Evolutionary conservation across 2,329 filamentous ascomycete genomes (phyloP).

Genomic region (Dothistroma pini): DNA sequence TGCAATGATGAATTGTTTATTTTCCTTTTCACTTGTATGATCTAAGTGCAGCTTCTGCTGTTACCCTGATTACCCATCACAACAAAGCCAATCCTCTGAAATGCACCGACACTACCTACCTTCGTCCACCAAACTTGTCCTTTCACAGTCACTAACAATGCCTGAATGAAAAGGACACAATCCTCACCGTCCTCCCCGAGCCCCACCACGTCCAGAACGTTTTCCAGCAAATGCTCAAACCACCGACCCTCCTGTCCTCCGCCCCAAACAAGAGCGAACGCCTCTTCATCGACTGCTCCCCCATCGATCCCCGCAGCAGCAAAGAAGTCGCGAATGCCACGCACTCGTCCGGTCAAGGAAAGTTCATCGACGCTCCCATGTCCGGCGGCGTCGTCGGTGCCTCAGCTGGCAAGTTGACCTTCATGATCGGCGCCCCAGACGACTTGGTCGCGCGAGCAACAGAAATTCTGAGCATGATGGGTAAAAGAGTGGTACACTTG

Average conservation of each 20-base stretch:
- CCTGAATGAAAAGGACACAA: constrained; percentile 62
- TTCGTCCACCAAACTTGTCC: neutral
- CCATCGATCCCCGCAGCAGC: constrained; percentile 87
- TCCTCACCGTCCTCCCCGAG: constrained; percentile 86
- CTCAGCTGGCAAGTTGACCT: constrained; percentile 79
- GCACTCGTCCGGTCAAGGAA: constrained; percentile 62
- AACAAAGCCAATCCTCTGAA: constrained; percentile 74
- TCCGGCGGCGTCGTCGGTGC: constrained; percentile 94
- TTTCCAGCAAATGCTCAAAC: constrained; percentile 69
- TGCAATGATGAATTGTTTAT: constrained; percentile 45
- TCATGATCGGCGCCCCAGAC: constrained; percentile 79
- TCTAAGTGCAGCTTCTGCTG: constrained; percentile 64
- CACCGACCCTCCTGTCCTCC: constrained; percentile 50
- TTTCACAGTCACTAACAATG: neutral
- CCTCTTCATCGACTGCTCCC: constrained; percentile 93
- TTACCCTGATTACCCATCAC: constrained; percentile 58
- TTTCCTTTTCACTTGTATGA: constrained; percentile 57
- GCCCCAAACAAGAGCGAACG: constrained; percentile 53
- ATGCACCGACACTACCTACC: neutral
- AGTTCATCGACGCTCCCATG: constrained; percentile 93
- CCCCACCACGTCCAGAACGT: constrained; percentile 82
- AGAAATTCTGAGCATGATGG: constrained; percentile 74
- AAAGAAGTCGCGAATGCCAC: constrained; percentile 70
- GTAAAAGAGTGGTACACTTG: constrained; percentile 78
- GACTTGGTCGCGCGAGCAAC: constrained; percentile 62